phyloP scores from a whole-genome alignment of 2,329 filamentous ascomycete species.

The Zymoseptoria brevis region DNA sequence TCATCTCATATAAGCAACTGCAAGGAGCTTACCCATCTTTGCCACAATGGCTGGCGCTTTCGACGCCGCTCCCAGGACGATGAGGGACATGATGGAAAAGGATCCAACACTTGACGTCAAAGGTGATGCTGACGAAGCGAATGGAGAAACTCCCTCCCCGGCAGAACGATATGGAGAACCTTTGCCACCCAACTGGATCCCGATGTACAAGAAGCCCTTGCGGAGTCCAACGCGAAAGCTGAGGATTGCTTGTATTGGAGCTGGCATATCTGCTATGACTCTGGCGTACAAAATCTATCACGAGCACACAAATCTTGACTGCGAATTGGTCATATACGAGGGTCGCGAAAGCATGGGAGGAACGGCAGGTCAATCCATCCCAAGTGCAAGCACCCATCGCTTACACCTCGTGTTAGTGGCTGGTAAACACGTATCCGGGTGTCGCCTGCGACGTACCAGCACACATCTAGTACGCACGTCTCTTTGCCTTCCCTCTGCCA shows the following conservation, averaged over 20 bases:
- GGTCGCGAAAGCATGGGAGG: constrained; percentile 34
- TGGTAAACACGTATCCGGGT: constrained; percentile 37
- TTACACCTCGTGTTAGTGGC: constrained; percentile 5
- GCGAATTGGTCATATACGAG: constrained; percentile 38
- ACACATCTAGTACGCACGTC: constrained; percentile 33
- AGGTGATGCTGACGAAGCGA: constrained; percentile 16
- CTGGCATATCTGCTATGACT: constrained; percentile 31
- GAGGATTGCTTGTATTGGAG: constrained; percentile 26
- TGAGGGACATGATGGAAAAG: constrained; percentile 12
- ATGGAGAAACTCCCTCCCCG: constrained; percentile 18
- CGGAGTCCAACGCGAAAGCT: constrained; percentile 24
- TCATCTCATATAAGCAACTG: too few relatives aligned
- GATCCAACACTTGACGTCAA: constrained; percentile 19
- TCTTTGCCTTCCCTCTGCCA: constrained; percentile 26
- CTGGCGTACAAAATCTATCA: constrained; percentile 37
- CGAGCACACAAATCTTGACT: constrained; percentile 24
- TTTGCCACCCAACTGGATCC: constrained; percentile 25
- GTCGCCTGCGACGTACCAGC: constrained; percentile 35
- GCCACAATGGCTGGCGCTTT: constrained; percentile 8
- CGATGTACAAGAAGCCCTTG: constrained; percentile 27
- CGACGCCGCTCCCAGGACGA: neutral
- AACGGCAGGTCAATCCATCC: constrained; percentile 15
- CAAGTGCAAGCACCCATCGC: too few relatives aligned
- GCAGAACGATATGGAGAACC: constrained; percentile 21
- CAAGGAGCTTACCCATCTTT: neutral